Evolutionary conservation across 2,329 filamentous ascomycete genomes (phyloP), one percentile per base, ranked within the genome.

Genomic region (Hymenoscyphus salicellus): DNA sequence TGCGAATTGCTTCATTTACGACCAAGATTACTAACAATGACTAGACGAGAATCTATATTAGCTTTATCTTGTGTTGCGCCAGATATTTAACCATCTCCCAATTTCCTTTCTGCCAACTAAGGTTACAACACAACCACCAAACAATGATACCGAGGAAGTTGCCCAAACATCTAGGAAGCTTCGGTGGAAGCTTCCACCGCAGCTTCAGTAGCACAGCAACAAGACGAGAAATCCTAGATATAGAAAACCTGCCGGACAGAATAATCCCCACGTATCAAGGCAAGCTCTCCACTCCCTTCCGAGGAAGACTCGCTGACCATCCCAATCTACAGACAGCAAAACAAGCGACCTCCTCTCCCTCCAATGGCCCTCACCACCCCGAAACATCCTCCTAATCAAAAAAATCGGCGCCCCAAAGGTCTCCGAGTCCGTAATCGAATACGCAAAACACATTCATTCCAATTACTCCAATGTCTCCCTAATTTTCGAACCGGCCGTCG

Each of bases 381-480:
- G 86, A 60, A 91, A 91, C 70, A 79, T 92, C 61, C 80, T 92
- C 65, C 77, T 91, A 63, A 84, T 90, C 56, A 88, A 88, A 75
- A 92, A 91, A 75, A 82, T 86, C 68, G 80, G 83, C 68, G 83
- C 84, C 14, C 73, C 74, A 6, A 64, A 68, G 17, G 75, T 78
- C n/a, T 74, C 73, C 1, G 72, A 73, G 41, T 74, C 74, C 14
- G 62, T 78, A 17, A 66, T 79, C 52, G 74, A 77, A 69, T 77
- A 77, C 67, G 76, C 74, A 38, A 77, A 75, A 73, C 90, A 98
- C 77, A 85, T 97, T 65, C 86, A 88, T 70, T 83, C 82, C 67
- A 91, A 92, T 65, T 97, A 98, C 76, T 89, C 92, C 0, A 85
- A 86, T 61, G 86, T 93, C 68, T 90, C 92, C 72, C 82, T 98